A percentile compares a stretch with the other conserved stretches of the same genome.
phyloP scores from a whole-genome alignment of 495 filamentous ascomycete genomes.

The Aspergillus funiculosus region DNA sequence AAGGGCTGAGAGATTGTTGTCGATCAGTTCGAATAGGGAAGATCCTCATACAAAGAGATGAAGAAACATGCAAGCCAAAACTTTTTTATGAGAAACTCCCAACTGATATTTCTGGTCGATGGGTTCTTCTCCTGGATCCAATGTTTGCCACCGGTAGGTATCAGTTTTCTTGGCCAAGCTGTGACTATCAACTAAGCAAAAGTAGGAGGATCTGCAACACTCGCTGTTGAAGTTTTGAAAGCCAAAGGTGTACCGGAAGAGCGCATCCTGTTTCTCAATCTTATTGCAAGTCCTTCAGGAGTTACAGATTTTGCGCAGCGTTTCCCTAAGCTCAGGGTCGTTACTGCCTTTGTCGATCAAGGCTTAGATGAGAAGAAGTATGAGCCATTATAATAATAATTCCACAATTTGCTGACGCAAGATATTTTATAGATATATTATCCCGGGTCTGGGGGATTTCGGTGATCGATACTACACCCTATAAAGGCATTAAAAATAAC shows the following conservation, averaged over 20 bases:
- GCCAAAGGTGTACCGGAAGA: slow-evolving; percentile 89
- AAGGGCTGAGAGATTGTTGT: slow-evolving; percentile 93
- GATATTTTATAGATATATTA: slow-evolving; percentile 68
- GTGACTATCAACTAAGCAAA: slow-evolving; percentile 9
- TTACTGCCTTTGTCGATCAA: slow-evolving; percentile 95
- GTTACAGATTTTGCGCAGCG: slow-evolving; percentile 82
- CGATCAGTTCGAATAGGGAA: slow-evolving; percentile 94
- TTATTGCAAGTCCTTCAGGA: slow-evolving; percentile 92
- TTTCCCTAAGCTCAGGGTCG: slow-evolving; percentile 87
- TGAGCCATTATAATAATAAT: slow-evolving; percentile 16
- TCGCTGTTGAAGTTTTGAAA: slow-evolving; percentile 90
- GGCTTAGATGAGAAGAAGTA: slow-evolving; percentile 97
- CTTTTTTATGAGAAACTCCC: slow-evolving; percentile 97
- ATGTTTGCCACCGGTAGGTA: slow-evolving; percentile 93
- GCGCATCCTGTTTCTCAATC: slow-evolving; percentile 88
- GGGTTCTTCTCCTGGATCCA: slow-evolving; percentile 93
- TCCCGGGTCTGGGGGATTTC: slow-evolving; percentile 93
- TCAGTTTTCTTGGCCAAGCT: neutral
- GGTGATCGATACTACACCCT: slow-evolving; percentile 95
- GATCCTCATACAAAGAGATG: slow-evolving; percentile 94
- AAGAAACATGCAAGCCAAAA: slow-evolving; percentile 85
- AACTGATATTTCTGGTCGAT: slow-evolving; percentile 83
- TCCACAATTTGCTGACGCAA: slow-evolving; percentile 14
- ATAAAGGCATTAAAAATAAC: slow-evolving; percentile 31
- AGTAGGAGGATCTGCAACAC: slow-evolving; percentile 85